These are phyloP conservation scores for Cyanodermella asteris DNA, from an alignment of 2,329 filamentous ascomycete species.

Conservation along the genomic window DNA sequence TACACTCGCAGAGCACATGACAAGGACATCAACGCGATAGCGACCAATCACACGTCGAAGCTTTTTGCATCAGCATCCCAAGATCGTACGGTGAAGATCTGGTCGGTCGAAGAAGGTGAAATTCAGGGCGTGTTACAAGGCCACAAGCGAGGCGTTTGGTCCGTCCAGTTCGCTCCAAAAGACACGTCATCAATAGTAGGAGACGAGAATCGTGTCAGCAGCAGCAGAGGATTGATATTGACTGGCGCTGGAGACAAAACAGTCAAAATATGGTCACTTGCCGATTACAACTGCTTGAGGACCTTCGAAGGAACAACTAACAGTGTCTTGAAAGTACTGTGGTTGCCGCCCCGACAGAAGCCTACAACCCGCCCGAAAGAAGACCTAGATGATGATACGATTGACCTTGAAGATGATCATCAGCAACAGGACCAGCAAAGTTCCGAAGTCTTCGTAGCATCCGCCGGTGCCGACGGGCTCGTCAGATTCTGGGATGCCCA, in stretches of 20 bases:
- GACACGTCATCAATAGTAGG: conserved; percentile 52
- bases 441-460: too few species aligned
- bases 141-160: conserved; percentile 90
- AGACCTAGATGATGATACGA: conserved; percentile 41
- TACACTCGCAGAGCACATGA: conserved; percentile 94
- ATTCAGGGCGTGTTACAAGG: conserved; percentile 78
- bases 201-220: conserved; percentile 47
- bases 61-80: conserved; percentile 92
- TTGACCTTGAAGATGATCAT: too few species aligned
- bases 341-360: conserved; percentile 39
- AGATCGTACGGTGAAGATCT: conserved; percentile 92
- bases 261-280: conserved; percentile 80
- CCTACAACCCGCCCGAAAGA: conserved; percentile 25
- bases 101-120: conserved; percentile 75
- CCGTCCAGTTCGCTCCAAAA: conserved; percentile 68
- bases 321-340: conserved; percentile 80
- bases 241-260: conserved; percentile 94
- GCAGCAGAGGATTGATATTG: conserved; percentile 57
- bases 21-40: conserved; percentile 94
- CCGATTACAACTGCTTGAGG: conserved; percentile 76
- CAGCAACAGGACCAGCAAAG: too few species aligned
- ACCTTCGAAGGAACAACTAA: conserved; percentile 95
- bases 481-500: conserved; percentile 92
- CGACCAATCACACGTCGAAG: conserved; percentile 50
- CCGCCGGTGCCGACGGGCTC: conserved; percentile 77